A percentile compares a stretch with the other conserved stretches of the same genome.
Evolutionary conservation across 148 eudicot species (phyloP).

Genomic region (Diospyros lotus): DNA sequence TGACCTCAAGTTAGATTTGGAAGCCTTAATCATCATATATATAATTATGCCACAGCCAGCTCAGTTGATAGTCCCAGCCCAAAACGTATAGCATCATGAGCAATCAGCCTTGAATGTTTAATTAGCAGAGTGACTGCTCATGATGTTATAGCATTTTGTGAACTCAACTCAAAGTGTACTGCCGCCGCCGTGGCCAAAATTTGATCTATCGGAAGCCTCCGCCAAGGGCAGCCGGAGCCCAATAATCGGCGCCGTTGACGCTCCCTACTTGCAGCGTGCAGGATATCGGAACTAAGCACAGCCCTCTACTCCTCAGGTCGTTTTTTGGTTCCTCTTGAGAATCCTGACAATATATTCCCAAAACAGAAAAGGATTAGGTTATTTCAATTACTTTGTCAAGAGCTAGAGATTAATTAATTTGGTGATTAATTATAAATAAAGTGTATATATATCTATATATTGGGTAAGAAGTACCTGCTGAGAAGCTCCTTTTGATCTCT

Average conservation of each 20-base stretch:
- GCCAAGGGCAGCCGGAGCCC: conserved; percentile 72
- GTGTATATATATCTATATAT: not conserved
- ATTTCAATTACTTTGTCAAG: not conserved
- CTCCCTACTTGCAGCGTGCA: conserved; percentile 83
- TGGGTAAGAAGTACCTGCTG: conserved; percentile 45
- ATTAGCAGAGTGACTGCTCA: conserved; percentile 82
- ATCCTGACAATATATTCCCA: conserved; percentile 26
- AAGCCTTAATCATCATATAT: no score
- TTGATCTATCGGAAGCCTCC: conserved; percentile 53
- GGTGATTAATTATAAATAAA: not conserved
- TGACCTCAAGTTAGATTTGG: no score
- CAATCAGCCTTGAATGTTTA: conserved; percentile 66
- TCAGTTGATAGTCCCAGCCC: no score
- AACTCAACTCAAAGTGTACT: conserved; percentile 1
- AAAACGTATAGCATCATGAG: conserved; percentile 68
- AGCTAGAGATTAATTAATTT: no score
- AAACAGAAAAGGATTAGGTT: not conserved
- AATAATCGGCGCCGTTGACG: conserved; percentile 82
- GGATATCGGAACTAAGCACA: conserved; percentile 83
- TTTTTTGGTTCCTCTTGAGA: conserved; percentile 40
- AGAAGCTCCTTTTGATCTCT: conserved; percentile 55
- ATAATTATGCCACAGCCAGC: no score
- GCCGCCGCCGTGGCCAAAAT: conserved; percentile 7
- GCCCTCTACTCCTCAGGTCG: conserved; percentile 81
- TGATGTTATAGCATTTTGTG: conserved; percentile 71